Conservation (phyloP, 176 grass and related monocot species). For the Carex parvula region DNA sequence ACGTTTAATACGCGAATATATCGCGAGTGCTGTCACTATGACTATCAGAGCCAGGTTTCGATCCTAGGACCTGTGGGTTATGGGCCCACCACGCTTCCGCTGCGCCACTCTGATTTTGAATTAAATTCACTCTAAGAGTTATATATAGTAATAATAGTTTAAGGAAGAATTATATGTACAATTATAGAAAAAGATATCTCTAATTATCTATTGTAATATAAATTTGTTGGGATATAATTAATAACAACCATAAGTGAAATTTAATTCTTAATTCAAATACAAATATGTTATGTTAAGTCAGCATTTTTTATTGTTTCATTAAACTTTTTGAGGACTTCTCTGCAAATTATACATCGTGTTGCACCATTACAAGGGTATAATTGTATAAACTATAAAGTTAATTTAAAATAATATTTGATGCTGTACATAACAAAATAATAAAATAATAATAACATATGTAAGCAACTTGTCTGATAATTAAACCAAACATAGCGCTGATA, state of each 20-base stretch:
- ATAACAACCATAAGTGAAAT: not conserved
- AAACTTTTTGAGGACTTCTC: not conserved
- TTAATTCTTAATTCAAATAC: not conserved
- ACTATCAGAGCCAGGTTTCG: conserved; percentile 57
- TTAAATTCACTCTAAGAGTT: no score
- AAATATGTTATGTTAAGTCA: not conserved
- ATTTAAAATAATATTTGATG: not conserved
- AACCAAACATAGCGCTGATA: not conserved
- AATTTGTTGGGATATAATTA: not conserved
- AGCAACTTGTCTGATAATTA: not conserved
- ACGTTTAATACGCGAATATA: no score
- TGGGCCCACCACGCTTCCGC: conserved; percentile 89
- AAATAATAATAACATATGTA: not conserved
- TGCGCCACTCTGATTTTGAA: conserved; percentile 67
- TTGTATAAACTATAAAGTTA: no score
- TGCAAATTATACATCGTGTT: not conserved
- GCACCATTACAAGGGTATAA: not conserved
- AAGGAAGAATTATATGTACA: no score
- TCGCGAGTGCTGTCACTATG: no score
- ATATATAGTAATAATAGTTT: no score
- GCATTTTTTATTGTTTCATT: not conserved
- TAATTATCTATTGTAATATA: not conserved
- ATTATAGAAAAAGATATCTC: not conserved
- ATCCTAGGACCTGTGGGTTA: conserved; percentile 74
- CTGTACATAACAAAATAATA: not conserved